phyloP scores from a whole-genome alignment of 1,284 basidiomycete genomes.

The Tylopilus sp. region DNA sequence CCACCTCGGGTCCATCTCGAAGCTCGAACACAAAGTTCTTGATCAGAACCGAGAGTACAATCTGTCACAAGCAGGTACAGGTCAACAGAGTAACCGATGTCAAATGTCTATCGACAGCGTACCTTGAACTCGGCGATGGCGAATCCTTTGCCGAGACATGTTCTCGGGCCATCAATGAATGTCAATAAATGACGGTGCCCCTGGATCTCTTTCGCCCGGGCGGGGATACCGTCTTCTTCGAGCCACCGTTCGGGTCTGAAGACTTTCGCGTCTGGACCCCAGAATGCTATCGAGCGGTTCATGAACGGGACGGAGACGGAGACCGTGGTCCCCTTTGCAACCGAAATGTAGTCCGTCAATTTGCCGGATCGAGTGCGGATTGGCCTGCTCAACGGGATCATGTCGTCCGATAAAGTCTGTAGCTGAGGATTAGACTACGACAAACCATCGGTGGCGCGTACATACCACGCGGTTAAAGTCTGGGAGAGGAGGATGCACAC shows the following conservation, averaged over 20 bases:
- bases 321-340: slow-evolving; percentile 59
- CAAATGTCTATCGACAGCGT: not conserved
- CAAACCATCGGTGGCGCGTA: not conserved
- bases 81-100: too few species aligned
- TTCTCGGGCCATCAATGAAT: slow-evolving; percentile 43
- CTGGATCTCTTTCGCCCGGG: slow-evolving; percentile 34
- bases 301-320: slow-evolving; percentile 53
- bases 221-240: slow-evolving; percentile 29
- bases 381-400: slow-evolving; percentile 61
- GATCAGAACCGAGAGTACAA: slow-evolving; percentile 58
- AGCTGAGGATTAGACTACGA: not conserved
- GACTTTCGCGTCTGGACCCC: slow-evolving; percentile 53
- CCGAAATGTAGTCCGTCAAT: slow-evolving; percentile 50
- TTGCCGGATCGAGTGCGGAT: slow-evolving; percentile 51
- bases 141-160: slow-evolving; percentile 46
- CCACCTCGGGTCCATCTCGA: slow-evolving; percentile 51
- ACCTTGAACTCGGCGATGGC: slow-evolving; percentile 47
- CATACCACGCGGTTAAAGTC: slow-evolving; percentile 56
- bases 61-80: slow-evolving; percentile 40
- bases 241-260: slow-evolving; percentile 58
- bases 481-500: slow-evolving; percentile 29
- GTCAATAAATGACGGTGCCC: slow-evolving; percentile 42
- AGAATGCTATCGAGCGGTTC: slow-evolving; percentile 60
- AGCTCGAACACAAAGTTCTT: slow-evolving; percentile 59
- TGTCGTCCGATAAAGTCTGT: slow-evolving; percentile 61